Percentiles rank a stretch among this genome's conserved stretches.
phyloP scores from a whole-genome alignment of 768 basidiomycete genomes.

The Chalciporus piperatus region DNA sequence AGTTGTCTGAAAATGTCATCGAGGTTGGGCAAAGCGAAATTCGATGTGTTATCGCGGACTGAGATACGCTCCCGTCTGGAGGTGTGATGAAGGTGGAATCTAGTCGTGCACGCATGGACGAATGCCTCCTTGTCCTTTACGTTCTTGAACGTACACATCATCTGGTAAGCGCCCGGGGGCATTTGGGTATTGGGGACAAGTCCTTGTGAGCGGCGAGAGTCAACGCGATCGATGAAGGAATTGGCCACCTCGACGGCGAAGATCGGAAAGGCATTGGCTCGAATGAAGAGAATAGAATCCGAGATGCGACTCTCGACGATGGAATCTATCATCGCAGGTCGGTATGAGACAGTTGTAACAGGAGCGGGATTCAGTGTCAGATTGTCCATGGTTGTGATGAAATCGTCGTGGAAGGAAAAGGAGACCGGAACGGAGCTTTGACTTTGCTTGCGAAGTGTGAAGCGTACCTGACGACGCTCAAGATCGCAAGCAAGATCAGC shows the following conservation, averaged over 20 bases:
- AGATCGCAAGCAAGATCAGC: conserved; percentile 37
- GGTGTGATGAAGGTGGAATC: conserved; percentile 21
- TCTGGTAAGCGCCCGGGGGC: conserved; percentile 29
- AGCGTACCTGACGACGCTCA: conserved; percentile 29
- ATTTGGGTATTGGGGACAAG: conserved; percentile 23
- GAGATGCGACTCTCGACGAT: conserved; percentile 15
- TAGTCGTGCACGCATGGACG: conserved; percentile 17
- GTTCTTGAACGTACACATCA: conserved; percentile 30
- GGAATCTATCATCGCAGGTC: conserved; percentile 15
- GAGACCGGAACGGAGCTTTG: conserved; percentile 3
- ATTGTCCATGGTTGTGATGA: background rate
- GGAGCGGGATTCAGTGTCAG: background rate
- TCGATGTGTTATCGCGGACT: conserved; percentile 17
- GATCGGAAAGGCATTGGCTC: conserved; percentile 31
- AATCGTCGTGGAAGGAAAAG: background rate
- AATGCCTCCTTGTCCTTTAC: conserved; percentile 29
- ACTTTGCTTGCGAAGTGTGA: conserved; percentile 29
- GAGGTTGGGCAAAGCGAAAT: conserved; percentile 11
- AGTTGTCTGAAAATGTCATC: conserved; percentile 26
- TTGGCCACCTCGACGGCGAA: conserved; percentile 14
- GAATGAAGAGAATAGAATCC: conserved; percentile 29
- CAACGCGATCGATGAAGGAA: background rate
- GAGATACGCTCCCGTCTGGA: conserved; percentile 5
- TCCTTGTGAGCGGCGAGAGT: conserved; percentile 23
- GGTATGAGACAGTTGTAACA: conserved; percentile 20